These are phyloP conservation scores for Solanum dulcamara DNA, from an alignment of 257 asterid species.

Conservation along the genomic window DNA sequence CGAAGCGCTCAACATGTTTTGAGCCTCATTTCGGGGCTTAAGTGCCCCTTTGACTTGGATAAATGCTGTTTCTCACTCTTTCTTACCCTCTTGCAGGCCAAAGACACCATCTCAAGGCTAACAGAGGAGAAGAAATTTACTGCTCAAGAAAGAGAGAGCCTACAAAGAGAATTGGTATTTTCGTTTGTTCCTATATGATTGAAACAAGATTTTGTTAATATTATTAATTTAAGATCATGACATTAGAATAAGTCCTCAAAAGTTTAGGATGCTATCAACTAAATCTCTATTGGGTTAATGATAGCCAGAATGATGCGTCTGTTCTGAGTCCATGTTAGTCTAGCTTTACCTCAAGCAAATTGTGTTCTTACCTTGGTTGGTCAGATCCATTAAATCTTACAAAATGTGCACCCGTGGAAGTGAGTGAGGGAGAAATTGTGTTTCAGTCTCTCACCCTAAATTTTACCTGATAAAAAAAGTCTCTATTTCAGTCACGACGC, in stretches of 20 bases:
- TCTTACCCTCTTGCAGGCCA: conserved; percentile 34
- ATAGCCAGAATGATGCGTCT: neutral
- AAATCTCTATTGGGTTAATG: neutral
- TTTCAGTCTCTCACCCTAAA: neutral
- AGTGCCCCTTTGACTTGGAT: neutral
- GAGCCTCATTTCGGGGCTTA: neutral
- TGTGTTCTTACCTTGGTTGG: neutral
- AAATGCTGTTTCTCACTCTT: neutral
- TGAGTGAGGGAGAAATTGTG: neutral
- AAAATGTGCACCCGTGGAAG: neutral
- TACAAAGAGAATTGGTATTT: conserved; percentile 51
- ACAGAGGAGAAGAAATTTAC: conserved; percentile 36
- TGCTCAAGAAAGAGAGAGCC: conserved; percentile 26
- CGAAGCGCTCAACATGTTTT: neutral
- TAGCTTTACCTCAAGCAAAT: neutral
- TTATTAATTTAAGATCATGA: neutral
- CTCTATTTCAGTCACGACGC: neutral
- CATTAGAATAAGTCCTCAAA: neutral
- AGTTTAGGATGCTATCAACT: neutral
- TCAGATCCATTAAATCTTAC: neutral
- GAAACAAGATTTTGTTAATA: neutral
- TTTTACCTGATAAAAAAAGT: neutral
- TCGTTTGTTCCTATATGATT: neutral
- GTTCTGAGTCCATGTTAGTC: neutral
- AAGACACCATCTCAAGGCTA: conserved; percentile 38